Conservation (phyloP, 2,329 filamentous ascomycete genomes). For the Xenosphaeropsis pyriputrescens region DNA sequence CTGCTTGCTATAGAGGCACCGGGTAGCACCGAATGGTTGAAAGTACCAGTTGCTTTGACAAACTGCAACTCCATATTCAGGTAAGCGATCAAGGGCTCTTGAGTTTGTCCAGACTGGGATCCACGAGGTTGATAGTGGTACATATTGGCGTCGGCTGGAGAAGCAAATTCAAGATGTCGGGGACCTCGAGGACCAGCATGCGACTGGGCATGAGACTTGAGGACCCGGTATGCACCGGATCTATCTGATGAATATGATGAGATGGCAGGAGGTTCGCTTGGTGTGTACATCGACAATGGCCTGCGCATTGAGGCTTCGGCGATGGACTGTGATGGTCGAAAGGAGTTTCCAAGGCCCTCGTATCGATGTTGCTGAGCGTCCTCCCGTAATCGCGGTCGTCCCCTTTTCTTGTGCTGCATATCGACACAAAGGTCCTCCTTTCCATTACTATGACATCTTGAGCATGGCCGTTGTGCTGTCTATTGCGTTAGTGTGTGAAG, state of each 20-base stretch:
- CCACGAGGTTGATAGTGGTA: constrained; percentile 16
- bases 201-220: constrained; percentile 41
- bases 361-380: constrained; percentile 52
- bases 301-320: constrained; percentile 21
- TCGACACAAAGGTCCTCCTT: constrained; percentile 72
- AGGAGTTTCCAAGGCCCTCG: constrained; percentile 22
- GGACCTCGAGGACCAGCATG: constrained; percentile 32
- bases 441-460: constrained; percentile 61
- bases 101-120: constrained; percentile 13
- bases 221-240: constrained; percentile 32
- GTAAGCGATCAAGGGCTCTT: constrained; percentile 38
- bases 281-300: constrained; percentile 34
- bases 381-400: constrained; percentile 54
- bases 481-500: constrained; percentile 2
- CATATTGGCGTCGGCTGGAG: constrained; percentile 31
- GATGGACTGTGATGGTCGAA: constrained; percentile 9
- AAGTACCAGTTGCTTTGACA: constrained; percentile 37
- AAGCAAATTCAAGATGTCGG: constrained; percentile 34
- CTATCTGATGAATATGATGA: constrained; percentile 28
- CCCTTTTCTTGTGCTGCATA: constrained; percentile 76
- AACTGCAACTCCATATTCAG: constrained; percentile 43
- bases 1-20: constrained; percentile 32
- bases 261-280: constrained; percentile 23
- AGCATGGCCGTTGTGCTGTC: constrained; percentile 62
- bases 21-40: constrained; percentile 31